Evolutionary conservation across 495 filamentous ascomycete genomes (phyloP), one percentile per base, ranked within the genome.

Genomic region (Trichoderma parareesei): DNA sequence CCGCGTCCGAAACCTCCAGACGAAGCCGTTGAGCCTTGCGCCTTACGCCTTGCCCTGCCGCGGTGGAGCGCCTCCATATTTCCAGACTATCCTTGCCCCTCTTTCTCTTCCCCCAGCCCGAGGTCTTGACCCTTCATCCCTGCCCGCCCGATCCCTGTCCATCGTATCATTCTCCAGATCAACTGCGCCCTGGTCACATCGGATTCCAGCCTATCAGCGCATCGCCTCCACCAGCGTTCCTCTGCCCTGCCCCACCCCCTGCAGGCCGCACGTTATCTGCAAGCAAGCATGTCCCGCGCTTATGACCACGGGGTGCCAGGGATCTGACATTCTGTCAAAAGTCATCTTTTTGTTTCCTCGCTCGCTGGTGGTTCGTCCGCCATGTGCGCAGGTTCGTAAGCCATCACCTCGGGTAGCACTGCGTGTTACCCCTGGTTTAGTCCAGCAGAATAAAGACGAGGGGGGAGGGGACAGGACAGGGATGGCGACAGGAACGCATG

Each of bases 201-300:
- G 8, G 27, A 14, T 18, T 2, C 10, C 27, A 37, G 53, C 53
- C 53, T 57, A 57, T 57, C 53, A 57, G 46, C 46, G 46, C 16
- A 14, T 35, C 27, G 37, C 18, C 53, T 35, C 53, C 53, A 33
- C 53, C 35, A 37, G 33, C 27, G 10, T 57, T 57, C 16, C 9
- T 41, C 11, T 41, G 27, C 27, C 40, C 11, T 48, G 37, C 53
- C 53, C 53, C 53, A 57, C 53, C 16, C 27, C 53, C 10, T 57
- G 53, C 53, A 57, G 53, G 53, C 53, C 33, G 53, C 53, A 57
- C 53, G 53, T 27, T 57, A 57, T 57, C 53, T 57, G 53, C 53
- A 57, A 57, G 53, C 53, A 57, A 57, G 20, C 53, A 57, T 57
- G 53, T 57, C 37, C 6, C 37, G 53, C 53, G 8, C 14, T 33